phyloP scores from a whole-genome alignment of 371 early-diverging fungal genomes.

The Massospora cicadina region DNA sequence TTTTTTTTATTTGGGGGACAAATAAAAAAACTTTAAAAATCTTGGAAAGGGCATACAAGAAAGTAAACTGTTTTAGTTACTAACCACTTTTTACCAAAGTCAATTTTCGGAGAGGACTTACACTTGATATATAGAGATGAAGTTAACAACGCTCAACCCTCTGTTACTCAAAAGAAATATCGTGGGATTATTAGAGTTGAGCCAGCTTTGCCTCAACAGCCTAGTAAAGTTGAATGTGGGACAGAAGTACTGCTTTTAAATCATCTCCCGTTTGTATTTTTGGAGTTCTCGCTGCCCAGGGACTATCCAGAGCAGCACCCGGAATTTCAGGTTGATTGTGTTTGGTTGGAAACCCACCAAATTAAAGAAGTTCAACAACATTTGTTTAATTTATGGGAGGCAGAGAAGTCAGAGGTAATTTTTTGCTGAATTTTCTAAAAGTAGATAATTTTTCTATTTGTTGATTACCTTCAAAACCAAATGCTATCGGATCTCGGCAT shows the following conservation, averaged over 20 bases:
- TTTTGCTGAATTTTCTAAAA: background rate
- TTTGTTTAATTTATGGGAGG: slow-evolving; percentile 13
- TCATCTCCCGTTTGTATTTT: slow-evolving; percentile 11
- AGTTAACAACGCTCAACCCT: background rate
- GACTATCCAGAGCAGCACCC: slow-evolving; percentile 13
- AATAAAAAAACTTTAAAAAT: too few relatives aligned
- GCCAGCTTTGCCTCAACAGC: background rate
- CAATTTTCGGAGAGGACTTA: background rate
- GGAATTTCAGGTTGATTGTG: slow-evolving; percentile 11
- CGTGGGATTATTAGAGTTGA: background rate
- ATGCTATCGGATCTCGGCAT: slow-evolving; percentile 11
- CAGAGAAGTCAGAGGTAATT: slow-evolving; percentile 13
- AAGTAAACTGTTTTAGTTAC: too few relatives aligned
- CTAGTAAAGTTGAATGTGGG: background rate
- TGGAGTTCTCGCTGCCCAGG: slow-evolving; percentile 13
- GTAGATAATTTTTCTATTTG: slow-evolving; percentile 14
- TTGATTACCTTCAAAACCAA: slow-evolving; percentile 13
- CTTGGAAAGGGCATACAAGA: too few relatives aligned
- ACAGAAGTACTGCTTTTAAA: background rate
- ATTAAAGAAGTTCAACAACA: slow-evolving; percentile 6
- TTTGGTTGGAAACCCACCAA: slow-evolving; percentile 12
- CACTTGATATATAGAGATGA: background rate
- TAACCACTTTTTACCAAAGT: too few relatives aligned
- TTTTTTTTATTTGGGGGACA: too few relatives aligned
- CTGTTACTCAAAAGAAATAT: background rate